Conservation (phyloP, 140 eudicot species). For the Bidens hawaiensis region DNA sequence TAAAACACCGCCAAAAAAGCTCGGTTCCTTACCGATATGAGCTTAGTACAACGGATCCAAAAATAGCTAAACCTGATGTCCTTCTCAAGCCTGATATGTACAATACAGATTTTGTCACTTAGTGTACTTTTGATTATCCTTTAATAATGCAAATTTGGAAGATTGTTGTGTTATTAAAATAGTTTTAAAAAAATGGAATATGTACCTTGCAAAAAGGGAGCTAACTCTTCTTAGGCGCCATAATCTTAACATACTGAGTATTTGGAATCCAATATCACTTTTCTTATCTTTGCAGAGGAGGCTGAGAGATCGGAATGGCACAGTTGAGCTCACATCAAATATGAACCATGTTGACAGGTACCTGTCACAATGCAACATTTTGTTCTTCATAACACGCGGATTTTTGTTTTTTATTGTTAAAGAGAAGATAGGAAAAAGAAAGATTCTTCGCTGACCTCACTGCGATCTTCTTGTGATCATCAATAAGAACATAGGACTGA, state of each 20-base stretch:
- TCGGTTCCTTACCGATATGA: constrained; percentile 59
- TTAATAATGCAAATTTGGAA: constrained; percentile 16
- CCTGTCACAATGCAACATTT: constrained; percentile 46
- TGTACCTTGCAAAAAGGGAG: constrained; percentile 90
- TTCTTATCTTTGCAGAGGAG: constrained; percentile 67
- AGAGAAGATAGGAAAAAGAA: neutral
- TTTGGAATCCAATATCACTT: constrained; percentile 59
- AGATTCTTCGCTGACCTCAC: constrained; percentile 41
- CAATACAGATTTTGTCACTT: constrained; percentile 29
- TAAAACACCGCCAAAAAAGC: neutral
- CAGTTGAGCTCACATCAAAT: constrained; percentile 88
- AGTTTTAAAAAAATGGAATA: constrained; percentile 7
- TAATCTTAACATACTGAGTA: constrained; percentile 89
- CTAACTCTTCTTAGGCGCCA: constrained; percentile 99
- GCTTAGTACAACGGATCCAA: constrained; percentile 93
- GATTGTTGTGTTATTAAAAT: no score
- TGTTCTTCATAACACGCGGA: neutral
- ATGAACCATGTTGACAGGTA: constrained; percentile 92
- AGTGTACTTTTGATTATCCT: constrained; percentile 11
- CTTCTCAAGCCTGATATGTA: constrained; percentile 84
- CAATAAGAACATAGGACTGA: constrained; percentile 61
- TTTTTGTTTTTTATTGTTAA: no score
- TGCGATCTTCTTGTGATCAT: constrained; percentile 80
- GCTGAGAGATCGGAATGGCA: constrained; percentile 77
- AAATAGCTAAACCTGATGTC: constrained; percentile 94